Evolutionary conservation across 495 filamentous ascomycete genomes (phyloP), one percentile per base, ranked within the genome.

Genomic region (Neurospora sp.): DNA sequence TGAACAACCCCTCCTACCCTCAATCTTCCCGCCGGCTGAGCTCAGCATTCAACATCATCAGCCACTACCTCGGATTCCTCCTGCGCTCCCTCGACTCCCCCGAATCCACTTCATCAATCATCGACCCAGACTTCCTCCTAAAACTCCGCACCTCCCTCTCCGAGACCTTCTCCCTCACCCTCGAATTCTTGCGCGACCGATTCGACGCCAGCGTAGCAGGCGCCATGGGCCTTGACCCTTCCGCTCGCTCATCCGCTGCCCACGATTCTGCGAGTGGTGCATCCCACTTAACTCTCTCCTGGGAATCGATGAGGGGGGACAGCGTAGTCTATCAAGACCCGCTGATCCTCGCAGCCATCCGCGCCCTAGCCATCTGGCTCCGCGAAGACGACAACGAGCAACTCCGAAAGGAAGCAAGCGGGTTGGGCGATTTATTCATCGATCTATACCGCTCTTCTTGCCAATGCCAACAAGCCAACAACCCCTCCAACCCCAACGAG

Each of bases 131-230:
- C 70, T 80, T 85, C 3, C 82, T 92, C 39, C 81, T 91, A 11
- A 86, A 86, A 71, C 81, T 92, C 2, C 86, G 88, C 37, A 84
- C 80, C 44, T 84, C 88, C 72, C 83, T 92, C 70, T 81, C 82
- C 5, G 88, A 90, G 73, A 87, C 87, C 2, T 81, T 91, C 59
- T 86, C 86, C 6, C 80, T 88, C 4, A 83, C 85, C 0, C 83
- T 89, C 75, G 90, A 91, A 77, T 89, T 87, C 78, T 81, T 92
- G 0, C 86, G 89, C 38, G 90, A 92, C 74, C 80, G 90, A 20
- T 91, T 86, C 85, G 90, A 92, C 74, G 86, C 85, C 2, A 83
- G 84, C 11, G 80, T 85, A 18, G 84, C 86, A 1, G 88, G 87
- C 18, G 86, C 85, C 3, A 80, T 85, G 70, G 88, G 87, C 12